These are phyloP conservation scores for Sporothrix globosa DNA, from an alignment of 2,329 filamentous ascomycete genomes.

Conservation along the genomic window DNA sequence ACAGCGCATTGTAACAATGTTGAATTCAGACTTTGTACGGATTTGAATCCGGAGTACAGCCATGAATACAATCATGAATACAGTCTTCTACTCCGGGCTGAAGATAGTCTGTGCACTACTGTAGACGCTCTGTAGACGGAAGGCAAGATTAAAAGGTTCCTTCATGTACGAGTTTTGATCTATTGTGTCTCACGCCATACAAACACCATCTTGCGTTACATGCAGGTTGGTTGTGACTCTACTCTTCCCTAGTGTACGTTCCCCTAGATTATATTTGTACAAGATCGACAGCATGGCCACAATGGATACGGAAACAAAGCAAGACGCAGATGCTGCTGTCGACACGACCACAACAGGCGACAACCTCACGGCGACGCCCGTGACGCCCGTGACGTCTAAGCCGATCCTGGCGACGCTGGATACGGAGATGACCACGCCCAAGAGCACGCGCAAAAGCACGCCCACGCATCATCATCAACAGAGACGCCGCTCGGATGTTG, in stretches of 20 bases:
- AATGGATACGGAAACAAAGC: neutral
- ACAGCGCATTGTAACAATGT: conserved; percentile 11
- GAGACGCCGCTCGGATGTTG: neutral
- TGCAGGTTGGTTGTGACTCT: neutral
- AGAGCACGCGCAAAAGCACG: neutral
- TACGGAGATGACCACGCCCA: neutral
- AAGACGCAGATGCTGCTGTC: neutral
- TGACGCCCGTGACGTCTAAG: neutral
- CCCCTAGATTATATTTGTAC: too few relatives aligned
- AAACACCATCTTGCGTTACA: conserved; percentile 14
- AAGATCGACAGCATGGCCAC: neutral
- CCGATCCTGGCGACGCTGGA: neutral
- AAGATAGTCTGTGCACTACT: neutral
- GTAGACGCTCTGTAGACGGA: conserved; percentile 5
- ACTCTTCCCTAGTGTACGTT: too few relatives aligned
- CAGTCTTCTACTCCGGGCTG: neutral
- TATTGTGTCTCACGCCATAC: conserved; percentile 15
- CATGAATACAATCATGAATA: neutral
- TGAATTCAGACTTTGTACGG: neutral
- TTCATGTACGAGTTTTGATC: neutral
- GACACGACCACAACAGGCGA: neutral
- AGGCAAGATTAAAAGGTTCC: neutral
- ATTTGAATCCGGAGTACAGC: neutral
- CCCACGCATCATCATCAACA: neutral
- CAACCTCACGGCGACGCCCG: neutral